Evolutionary conservation across 345 rosid species (phyloP).

Genomic region (Crucihimalaya himalaica): DNA sequence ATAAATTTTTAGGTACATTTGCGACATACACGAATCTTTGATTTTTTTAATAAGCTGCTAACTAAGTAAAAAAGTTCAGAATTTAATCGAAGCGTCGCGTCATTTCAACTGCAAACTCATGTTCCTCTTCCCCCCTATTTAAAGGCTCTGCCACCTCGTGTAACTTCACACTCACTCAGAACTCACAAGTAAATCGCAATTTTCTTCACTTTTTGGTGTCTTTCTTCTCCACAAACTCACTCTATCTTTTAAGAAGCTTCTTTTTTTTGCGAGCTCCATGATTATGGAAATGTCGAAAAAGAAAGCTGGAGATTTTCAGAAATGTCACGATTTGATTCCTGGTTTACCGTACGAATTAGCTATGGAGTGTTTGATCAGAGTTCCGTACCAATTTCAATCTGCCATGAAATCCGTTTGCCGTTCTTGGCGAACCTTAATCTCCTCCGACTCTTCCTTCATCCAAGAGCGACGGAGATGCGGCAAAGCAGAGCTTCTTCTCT

Average conservation of each 20-base stretch:
- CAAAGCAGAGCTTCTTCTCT: constrained; percentile 51
- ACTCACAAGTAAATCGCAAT: not conserved
- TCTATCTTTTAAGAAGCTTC: not conserved
- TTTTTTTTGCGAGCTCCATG: no score
- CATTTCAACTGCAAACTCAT: not conserved
- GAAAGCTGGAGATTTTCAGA: not conserved
- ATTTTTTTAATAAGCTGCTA: not conserved
- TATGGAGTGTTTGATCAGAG: constrained; percentile 53
- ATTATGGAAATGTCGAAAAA: not conserved
- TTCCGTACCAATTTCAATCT: constrained; percentile 50
- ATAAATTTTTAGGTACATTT: not conserved
- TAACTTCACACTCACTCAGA: constrained; percentile 7
- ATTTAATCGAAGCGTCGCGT: constrained; percentile 13
- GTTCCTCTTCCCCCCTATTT: not conserved
- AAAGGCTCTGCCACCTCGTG: not conserved
- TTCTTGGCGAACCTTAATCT: constrained; percentile 46
- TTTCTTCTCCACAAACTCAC: not conserved
- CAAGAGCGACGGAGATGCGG: constrained; percentile 40
- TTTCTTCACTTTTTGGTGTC: not conserved
- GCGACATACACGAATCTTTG: not conserved
- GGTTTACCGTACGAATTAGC: constrained; percentile 57
- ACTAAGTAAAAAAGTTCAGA: not conserved
- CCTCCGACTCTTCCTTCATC: constrained; percentile 41
- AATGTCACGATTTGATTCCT: constrained; percentile 44
- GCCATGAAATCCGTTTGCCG: constrained; percentile 49